Evolutionary conservation across 2,329 filamentous ascomycete genomes (phyloP).

Genomic region (Stagonosporopsis chrysanthemi): DNA sequence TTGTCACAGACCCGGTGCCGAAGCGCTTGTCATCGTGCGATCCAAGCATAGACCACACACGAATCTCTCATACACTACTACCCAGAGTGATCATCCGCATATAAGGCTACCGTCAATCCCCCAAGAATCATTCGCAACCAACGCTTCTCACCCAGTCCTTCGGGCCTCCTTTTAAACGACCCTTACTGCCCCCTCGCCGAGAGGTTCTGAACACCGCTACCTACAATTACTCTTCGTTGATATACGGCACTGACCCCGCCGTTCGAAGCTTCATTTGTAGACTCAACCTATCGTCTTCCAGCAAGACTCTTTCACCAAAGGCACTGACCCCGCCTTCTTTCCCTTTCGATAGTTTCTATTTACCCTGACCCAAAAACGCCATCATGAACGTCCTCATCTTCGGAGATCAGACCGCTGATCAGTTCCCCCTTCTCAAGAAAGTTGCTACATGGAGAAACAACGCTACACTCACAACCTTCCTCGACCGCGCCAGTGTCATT

Average conservation of each 20-base stretch:
- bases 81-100: slow-evolving; percentile 40
- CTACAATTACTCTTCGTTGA: slow-evolving; percentile 22
- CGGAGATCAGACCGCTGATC: slow-evolving; percentile 75
- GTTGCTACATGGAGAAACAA: slow-evolving; percentile 58
- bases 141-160: slow-evolving; percentile 36
- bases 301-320: slow-evolving; percentile 12
- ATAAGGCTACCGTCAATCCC: slow-evolving; percentile 47
- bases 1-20: slow-evolving; percentile 49
- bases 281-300: slow-evolving; percentile 9
- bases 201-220: slow-evolving; percentile 17
- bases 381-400: slow-evolving; percentile 66
- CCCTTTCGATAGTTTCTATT: slow-evolving; percentile 29
- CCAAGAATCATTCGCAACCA: slow-evolving; percentile 29
- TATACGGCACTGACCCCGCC: slow-evolving; percentile 21
- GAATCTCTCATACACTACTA: slow-evolving; percentile 36
- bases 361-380: slow-evolving; percentile 31
- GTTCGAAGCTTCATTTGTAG: slow-evolving; percentile 9
- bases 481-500: slow-evolving; percentile 65
- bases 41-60: slow-evolving; percentile 40
- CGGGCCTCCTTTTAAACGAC: slow-evolving; percentile 29
- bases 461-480: slow-evolving; percentile 68
- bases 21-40: slow-evolving; percentile 48
- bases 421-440: slow-evolving; percentile 66
- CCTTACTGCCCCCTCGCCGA: slow-evolving; percentile 22
- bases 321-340: slow-evolving; percentile 13